These are phyloP conservation scores for Volvox reticuliferus DNA, from an alignment of 139 green algal genomes.

Conservation along the genomic window DNA sequence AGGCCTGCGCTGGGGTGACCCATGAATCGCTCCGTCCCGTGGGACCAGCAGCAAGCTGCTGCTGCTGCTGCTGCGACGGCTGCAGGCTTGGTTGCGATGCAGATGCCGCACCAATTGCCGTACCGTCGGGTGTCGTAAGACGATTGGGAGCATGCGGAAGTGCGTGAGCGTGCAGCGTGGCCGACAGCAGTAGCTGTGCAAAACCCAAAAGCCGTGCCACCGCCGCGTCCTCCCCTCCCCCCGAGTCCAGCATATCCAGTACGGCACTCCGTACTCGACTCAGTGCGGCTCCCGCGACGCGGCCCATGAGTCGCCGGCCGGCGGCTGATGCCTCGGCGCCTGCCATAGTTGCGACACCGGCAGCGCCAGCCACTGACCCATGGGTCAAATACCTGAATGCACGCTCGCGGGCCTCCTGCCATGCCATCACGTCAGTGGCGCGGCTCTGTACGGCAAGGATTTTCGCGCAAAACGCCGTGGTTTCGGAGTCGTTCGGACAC, in stretches of 20 bases:
- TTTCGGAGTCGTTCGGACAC: conserved; percentile 3
- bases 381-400: not conserved
- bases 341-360: not conserved
- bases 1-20: conserved; percentile 6
- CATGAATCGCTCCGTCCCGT: not conserved
- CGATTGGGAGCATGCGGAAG: not conserved
- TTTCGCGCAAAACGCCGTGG: not conserved
- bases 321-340: not conserved
- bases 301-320: conserved; percentile 9
- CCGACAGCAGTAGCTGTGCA: conserved; percentile 25
- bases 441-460: conserved; percentile 10
- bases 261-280: not conserved
- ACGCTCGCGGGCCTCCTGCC: conserved; percentile 32
- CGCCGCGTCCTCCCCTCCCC: not conserved
- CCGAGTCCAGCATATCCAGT: not conserved
- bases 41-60: too few species aligned
- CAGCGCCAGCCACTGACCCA: not conserved
- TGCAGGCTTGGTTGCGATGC: not conserved
- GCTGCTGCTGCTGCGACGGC: not conserved
- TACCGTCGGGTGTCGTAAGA: not conserved
- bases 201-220: not conserved
- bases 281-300: not conserved
- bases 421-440: conserved; percentile 6
- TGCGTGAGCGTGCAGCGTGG: conserved; percentile 4
- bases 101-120: not conserved